phyloP scores from a whole-genome alignment of 768 basidiomycete species.

The Pholiota microspora region DNA sequence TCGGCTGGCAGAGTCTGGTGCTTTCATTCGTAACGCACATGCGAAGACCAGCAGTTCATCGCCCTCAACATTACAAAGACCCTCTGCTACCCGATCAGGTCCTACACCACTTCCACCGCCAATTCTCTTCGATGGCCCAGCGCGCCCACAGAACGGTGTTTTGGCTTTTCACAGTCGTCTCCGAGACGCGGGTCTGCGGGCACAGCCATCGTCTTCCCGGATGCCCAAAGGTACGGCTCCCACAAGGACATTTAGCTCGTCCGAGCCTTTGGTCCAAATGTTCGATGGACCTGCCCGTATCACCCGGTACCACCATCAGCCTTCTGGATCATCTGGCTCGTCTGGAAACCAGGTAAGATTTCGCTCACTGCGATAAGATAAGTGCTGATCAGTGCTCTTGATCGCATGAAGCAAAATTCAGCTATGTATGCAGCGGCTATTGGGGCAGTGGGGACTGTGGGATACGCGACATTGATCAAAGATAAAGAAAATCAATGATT shows the following conservation, averaged over 20 bases:
- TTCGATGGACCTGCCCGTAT: conserved; percentile 49
- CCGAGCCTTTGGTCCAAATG: conserved; percentile 32
- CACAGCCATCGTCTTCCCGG: conserved; percentile 20
- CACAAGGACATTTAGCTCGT: conserved; percentile 18
- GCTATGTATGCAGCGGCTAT: conserved; percentile 13
- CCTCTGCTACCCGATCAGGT: conserved; percentile 15
- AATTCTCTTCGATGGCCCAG: conserved; percentile 49
- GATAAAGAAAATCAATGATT: conserved; percentile 7
- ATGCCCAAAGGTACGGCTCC: conserved; percentile 15
- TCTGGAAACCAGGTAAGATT: conserved; percentile 12
- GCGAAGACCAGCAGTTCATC: neutral
- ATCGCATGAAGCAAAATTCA: conserved; percentile 7
- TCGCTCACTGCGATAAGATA: neutral
- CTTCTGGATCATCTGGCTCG: conserved; percentile 13
- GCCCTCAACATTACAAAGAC: conserved; percentile 5
- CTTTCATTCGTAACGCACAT: conserved; percentile 18
- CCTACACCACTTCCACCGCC: conserved; percentile 41
- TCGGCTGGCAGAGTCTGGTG: conserved; percentile 33
- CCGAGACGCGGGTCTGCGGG: conserved; percentile 16
- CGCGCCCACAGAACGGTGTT: conserved; percentile 28
- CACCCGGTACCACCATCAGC: conserved; percentile 25
- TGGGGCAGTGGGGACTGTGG: conserved; percentile 18
- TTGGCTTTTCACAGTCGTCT: conserved; percentile 23
- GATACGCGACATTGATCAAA: conserved; percentile 18
- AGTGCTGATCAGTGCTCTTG: neutral